Base-by-base conservation (phyloP, 805 yeast genomes). In the Barnettozyma vustinii region DNA sequence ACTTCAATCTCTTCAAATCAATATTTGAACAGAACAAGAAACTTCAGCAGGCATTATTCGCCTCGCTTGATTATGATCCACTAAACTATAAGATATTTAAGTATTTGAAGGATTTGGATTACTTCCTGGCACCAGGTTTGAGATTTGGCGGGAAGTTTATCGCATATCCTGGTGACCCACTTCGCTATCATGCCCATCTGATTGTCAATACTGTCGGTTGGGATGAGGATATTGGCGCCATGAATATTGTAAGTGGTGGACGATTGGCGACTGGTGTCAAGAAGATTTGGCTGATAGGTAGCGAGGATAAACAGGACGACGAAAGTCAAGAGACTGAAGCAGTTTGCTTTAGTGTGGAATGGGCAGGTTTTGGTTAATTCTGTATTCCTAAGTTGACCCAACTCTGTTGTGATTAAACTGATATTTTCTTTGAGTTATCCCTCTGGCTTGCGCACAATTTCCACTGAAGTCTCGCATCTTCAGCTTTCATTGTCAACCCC, bases 131-230 rank as follows among this genome's bases (percentile, higher is more conserved):
- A 30, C 97, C 98, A 0, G 99, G 99, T 0, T 69, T 90, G 30
- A 75, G 96, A 50, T 92, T 91, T 65, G 99, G 99, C 2, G 95
- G 96, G 5, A 81, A 81, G 47, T 90, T 80, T 59, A 78, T 94
- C 49, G 90, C 91, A 2, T 92, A 92, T 55, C 98, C 97, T 0
- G 98, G 97, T 1, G 99, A 92, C 62, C 96, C 98, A 8, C 69
- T 92, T 47, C 66, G 94, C 42, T 94, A 80, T 60, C 99, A 92
- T 66, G 86, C 97, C 2, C 97, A 92, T 64, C 72, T 82, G 54
- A 83, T 87, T 5, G 85, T 87, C 2, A 77, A 78, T 43, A 72
- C 81, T 0, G 55, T 72, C 13, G 67, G 65, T 23, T 69, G 76
- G 54, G 74, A 76, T 33, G 76, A 80, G 44, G 75, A 77, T 52